These are phyloP conservation scores for Aspergillus sp. DNA, from an alignment of 2,329 filamentous ascomycete species.

Conservation along the genomic window DNA sequence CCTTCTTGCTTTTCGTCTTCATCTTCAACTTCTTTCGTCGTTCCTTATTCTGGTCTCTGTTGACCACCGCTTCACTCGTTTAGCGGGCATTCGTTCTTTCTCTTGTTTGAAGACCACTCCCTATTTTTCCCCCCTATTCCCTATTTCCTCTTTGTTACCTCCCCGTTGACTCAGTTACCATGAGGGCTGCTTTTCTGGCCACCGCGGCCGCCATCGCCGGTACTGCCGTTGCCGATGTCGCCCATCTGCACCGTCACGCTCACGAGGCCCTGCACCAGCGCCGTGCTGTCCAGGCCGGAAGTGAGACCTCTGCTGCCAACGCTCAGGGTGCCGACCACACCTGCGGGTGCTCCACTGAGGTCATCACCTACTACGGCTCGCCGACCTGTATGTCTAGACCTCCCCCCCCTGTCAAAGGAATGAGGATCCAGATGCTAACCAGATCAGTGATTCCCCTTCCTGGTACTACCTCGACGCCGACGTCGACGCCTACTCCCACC, in stretches of 20 bases:
- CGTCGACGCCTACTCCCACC: slow-evolving; percentile 12
- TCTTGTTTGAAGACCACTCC: slow-evolving; percentile 10
- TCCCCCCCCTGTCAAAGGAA: neutral
- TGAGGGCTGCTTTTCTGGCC: slow-evolving; percentile 66
- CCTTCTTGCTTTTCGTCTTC: slow-evolving; percentile 28
- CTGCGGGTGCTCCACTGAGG: slow-evolving; percentile 68
- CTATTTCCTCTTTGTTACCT: too few species aligned
- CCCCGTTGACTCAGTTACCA: slow-evolving; percentile 39
- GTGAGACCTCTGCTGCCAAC: slow-evolving; percentile 3
- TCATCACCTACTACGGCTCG: slow-evolving; percentile 61
- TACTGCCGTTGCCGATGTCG: slow-evolving; percentile 46
- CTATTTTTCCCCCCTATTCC: too few species aligned
- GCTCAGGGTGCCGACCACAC: slow-evolving; percentile 34
- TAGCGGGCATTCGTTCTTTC: slow-evolving; percentile 64
- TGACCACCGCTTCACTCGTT: slow-evolving; percentile 48
- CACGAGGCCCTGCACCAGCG: slow-evolving; percentile 54
- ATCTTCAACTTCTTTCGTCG: slow-evolving; percentile 5
- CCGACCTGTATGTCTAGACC: slow-evolving; percentile 47
- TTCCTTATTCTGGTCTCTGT: slow-evolving; percentile 4
- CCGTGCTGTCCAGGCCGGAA: slow-evolving; percentile 22
- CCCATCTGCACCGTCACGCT: slow-evolving; percentile 48
- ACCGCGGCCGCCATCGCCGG: slow-evolving; percentile 47
- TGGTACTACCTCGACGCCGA: slow-evolving; percentile 10
- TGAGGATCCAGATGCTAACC: slow-evolving; percentile 12
- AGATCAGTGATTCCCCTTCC: slow-evolving; percentile 31